Base-by-base conservation (phyloP, 2,329 filamentous ascomycete genomes). In the Aspergillus spinulosporus region DNA sequence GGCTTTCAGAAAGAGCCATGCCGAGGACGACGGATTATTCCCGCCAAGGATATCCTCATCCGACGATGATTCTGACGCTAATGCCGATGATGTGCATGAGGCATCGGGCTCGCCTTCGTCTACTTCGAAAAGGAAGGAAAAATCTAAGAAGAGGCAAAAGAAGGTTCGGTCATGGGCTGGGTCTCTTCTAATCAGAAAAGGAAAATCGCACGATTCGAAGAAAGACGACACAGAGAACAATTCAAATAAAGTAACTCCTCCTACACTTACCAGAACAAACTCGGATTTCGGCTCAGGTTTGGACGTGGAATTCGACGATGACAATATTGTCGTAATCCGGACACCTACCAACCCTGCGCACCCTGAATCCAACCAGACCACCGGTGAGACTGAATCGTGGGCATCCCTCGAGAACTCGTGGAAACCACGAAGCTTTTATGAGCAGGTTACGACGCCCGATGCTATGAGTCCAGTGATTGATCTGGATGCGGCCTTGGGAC, bases 401-500 rank as follows among this genome's bases (percentile, higher is more conserved):
- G 60, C 66, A 5, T 60, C 65, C 11, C 62, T 76, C 44, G 74
- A 76, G 47, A 66, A 60, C 5, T 66, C 74, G 5, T 77, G 74
- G 74, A 77, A 76, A 59, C 74, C 74, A 21, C 68, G 69, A 50
- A 76, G 74, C 50, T 77, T 77, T 52, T 77, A 77, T 46, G 74
- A 77, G 45, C 74, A 77, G 58, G 68, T 51, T 40, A 59, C 67
- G 2, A 80, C 84, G 6, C 84, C 87, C 46, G 90, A 95, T 57
- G 72, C 83, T 2, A 82, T 88, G 51, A 90, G 86, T 67, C 87
- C 89, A 5, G 88, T 97, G 72, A 95, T 99, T 61, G 94, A 99
- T 72, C 78, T 99, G 42, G 94, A 99, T 75, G 93, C 92, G 14
- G 94, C 93, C 28, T 81, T 97, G 1, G 92, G 92, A 1, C 92